These are phyloP conservation scores for Mediolabrus comicus DNA, from an alignment of 108 stramenopile species.

Conservation along the genomic window DNA sequence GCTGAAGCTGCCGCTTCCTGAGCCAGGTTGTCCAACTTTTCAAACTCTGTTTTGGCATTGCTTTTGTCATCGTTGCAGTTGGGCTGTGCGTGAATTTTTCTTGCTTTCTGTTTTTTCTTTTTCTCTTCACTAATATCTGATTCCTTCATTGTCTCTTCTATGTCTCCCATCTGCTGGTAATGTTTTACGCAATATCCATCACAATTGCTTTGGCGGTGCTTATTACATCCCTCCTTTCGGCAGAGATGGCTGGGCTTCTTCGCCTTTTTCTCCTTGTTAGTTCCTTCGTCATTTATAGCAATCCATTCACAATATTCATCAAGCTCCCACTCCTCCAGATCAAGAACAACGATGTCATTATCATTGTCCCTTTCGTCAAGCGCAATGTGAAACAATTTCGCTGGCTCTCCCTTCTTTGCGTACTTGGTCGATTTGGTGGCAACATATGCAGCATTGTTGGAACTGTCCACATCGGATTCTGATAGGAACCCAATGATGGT, in stretches of 20 bases:
- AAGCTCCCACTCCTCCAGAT: constrained; percentile 27
- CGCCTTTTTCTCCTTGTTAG: background rate
- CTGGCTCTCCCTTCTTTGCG: background rate
- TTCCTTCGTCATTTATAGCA: constrained; percentile 1
- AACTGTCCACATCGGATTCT: constrained; percentile 15
- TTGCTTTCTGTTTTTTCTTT: background rate
- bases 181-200: too few species aligned
- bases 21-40: background rate
- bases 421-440: background rate
- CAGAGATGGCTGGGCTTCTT: too few species aligned
- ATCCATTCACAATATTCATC: constrained; percentile 21
- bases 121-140: background rate
- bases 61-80: background rate
- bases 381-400: constrained; percentile 19
- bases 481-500: constrained; percentile 19
- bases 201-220: too few species aligned
- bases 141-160: too few species aligned
- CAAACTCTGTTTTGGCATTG: background rate
- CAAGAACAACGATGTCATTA: background rate
- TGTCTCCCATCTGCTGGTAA: too few species aligned
- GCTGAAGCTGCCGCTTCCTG: background rate
- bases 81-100: background rate
- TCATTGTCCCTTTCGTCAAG: constrained; percentile 11
- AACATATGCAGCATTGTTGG: constrained; percentile 13
- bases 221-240: too few species aligned